phyloP scores from a whole-genome alignment of 257 asterid genomes.

The Knoxia roxburghii region DNA sequence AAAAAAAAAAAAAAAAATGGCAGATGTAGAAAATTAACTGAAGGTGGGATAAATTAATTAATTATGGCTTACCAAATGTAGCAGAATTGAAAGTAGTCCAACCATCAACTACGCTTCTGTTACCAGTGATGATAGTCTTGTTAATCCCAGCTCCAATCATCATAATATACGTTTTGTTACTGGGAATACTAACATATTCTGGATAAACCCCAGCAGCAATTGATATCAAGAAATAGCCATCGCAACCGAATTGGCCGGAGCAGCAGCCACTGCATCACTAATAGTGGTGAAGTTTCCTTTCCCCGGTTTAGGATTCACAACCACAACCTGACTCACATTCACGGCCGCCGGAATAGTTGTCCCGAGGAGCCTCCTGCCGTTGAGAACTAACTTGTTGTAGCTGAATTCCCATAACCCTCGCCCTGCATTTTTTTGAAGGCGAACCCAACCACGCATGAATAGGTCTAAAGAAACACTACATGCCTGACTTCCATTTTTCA shows the following conservation, averaged over 20 bases:
- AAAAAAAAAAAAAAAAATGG: too few relatives aligned
- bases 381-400: background rate
- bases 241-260: slow-evolving; percentile 39
- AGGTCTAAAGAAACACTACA: slow-evolving; percentile 58
- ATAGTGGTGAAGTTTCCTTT: slow-evolving; percentile 44
- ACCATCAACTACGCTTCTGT: slow-evolving; percentile 57
- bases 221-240: slow-evolving; percentile 52
- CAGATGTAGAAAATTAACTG: background rate
- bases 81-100: slow-evolving; percentile 74
- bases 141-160: slow-evolving; percentile 72
- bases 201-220: slow-evolving; percentile 55
- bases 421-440: slow-evolving; percentile 5
- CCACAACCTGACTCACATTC: slow-evolving; percentile 36
- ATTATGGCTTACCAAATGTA: slow-evolving; percentile 43
- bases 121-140: slow-evolving; percentile 56
- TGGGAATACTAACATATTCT: slow-evolving; percentile 50
- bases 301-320: slow-evolving; percentile 50
- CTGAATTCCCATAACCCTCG: slow-evolving; percentile 2
- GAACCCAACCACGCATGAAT: slow-evolving; percentile 47
- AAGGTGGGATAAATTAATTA: too few relatives aligned
- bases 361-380: slow-evolving; percentile 33
- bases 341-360: background rate
- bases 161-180: slow-evolving; percentile 52
- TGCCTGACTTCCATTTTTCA: slow-evolving; percentile 44
- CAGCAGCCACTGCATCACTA: slow-evolving; percentile 54